phyloP scores from a whole-genome alignment of 495 filamentous ascomycete species.

The Aspergillus hancockii region DNA sequence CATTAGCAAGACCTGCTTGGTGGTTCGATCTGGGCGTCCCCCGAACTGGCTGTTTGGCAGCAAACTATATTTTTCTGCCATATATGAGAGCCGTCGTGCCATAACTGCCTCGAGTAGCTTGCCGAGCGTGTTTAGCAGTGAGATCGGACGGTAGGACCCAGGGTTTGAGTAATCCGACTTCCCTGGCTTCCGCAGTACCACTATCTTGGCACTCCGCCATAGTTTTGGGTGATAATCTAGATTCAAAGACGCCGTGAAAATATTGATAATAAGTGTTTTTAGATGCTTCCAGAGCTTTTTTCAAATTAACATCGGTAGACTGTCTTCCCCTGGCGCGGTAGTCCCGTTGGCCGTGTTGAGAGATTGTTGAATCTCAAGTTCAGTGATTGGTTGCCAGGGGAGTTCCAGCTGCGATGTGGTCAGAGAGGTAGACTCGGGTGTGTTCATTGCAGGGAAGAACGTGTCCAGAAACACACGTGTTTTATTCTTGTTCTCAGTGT shows the following conservation, averaged over 20 bases:
- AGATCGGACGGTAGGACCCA: constrained; percentile 26
- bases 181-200: constrained; percentile 27
- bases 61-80: constrained; percentile 23
- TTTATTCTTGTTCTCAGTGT: constrained; percentile 17
- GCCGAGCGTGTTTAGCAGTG: constrained; percentile 29
- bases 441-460: constrained; percentile 25
- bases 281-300: constrained; percentile 26
- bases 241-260: constrained; percentile 22
- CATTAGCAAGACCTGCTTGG: constrained; percentile 27
- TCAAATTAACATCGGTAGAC: constrained; percentile 23
- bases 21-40: constrained; percentile 23
- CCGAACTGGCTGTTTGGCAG: constrained; percentile 30
- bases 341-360: constrained; percentile 22
- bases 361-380: constrained; percentile 27
- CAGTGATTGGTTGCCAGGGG: constrained; percentile 24
- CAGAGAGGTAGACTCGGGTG: constrained; percentile 1
- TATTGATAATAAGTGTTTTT: constrained; percentile 12
- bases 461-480: constrained; percentile 24
- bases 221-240: constrained; percentile 25
- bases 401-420: constrained; percentile 12
- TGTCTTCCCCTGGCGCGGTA: constrained; percentile 29
- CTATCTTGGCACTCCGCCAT: constrained; percentile 24
- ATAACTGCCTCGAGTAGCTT: constrained; percentile 31
- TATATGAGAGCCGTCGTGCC: constrained; percentile 21
- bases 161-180: constrained; percentile 27